Base-by-base conservation (phyloP, 1,284 basidiomycete species). In the Athelia sp. region DNA sequence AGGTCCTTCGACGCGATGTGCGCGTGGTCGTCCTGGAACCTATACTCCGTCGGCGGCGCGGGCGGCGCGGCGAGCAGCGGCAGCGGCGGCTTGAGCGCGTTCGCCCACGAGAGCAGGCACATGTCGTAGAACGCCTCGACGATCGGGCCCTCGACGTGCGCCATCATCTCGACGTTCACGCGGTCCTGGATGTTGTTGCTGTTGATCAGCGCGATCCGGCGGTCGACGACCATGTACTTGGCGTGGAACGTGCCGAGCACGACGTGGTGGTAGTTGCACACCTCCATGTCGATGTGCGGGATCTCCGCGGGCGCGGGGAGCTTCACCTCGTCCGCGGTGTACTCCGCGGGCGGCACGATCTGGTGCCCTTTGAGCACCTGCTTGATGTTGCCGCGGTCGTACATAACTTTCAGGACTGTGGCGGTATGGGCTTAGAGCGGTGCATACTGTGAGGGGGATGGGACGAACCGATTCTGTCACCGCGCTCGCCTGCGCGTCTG, bases 121-220 rank as follows among this genome's bases (percentile, higher is more conserved):
- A 81, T 81, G 62, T 90, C 87, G 65, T 89, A 90, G 55, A 90
- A 74, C 3, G 81, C 73, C 52, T 87, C 77, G 52, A 87, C 84
- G 54, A 87, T 76, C 6, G 82, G 81, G 1, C 84, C 84, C 26
- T 88, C 85, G 34, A 82, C 67, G 56, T 83, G 80, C 4, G 73
- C 64, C 75, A 80, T 85, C 78, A 86, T 80, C 63, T 87, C 82
- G 53, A 85, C 62, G 57, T 85, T 84, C 8, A 79, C 77, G 19
- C 81, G 75, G 57, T 86, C 79, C 63, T 88, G 87, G 47, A 90
- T 86, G 54, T 90, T 90, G 66, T 87, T 88, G 50, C 77, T 81
- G 64, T 87, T 87, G 55, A 91, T 68, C 49, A 89, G 67, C 0
- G 82, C 87, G 24, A 89, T 73, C 56, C 79, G 82, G 15, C 87